Evolutionary conservation across 1,284 basidiomycete species (phyloP), one percentile per base, ranked within the genome.

Genomic region (Waitea zeae): DNA sequence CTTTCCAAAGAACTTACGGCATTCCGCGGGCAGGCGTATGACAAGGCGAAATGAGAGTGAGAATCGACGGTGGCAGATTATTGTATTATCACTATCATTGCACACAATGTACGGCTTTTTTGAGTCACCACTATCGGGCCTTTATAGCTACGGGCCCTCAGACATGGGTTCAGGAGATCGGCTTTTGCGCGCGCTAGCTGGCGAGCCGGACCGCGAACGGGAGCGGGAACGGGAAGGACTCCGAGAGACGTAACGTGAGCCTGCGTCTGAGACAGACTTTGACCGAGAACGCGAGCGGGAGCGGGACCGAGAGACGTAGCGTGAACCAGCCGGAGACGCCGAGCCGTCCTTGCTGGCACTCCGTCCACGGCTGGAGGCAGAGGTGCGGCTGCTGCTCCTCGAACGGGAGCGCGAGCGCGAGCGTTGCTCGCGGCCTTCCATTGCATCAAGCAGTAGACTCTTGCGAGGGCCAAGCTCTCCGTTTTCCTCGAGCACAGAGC

Each of bases 401-500:
- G 53, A 47, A 38, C 50, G 47, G 17, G 54, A 14, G 20, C 37
- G 17, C 38, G 39, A 3, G 37, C 42, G 15, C 30, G 22, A 20
- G 12, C 36, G 18, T 3, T 24, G 20, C 14, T 33, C 20, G 41
- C 62, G 70, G 28, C 73, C 80, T 46, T 83, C 76, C 68, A 93
- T 68, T 1, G 81, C 86, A 42, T 84, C 75, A 39, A 89, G 62
- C 14, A 96, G 56, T 33, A 76, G 68, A 49, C 82, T 88, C 50
- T 79, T 73, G 13, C 88, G 61, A 3, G 83, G 78, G 1, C 78
- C 74, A 27, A 99, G 64, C 1, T 95, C 92, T 36, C 88, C 83
- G 15, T 75, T 82, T 47, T 95, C 89, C 59, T 98, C 93, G 12
- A 98, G 60, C 1, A 88, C 77, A 37, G 77, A 70, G 13, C 95